Evolutionary conservation across 2,329 filamentous ascomycete genomes (phyloP), one percentile per base, ranked within the genome.

Genomic region (Paraconiothyrium sp.): DNA sequence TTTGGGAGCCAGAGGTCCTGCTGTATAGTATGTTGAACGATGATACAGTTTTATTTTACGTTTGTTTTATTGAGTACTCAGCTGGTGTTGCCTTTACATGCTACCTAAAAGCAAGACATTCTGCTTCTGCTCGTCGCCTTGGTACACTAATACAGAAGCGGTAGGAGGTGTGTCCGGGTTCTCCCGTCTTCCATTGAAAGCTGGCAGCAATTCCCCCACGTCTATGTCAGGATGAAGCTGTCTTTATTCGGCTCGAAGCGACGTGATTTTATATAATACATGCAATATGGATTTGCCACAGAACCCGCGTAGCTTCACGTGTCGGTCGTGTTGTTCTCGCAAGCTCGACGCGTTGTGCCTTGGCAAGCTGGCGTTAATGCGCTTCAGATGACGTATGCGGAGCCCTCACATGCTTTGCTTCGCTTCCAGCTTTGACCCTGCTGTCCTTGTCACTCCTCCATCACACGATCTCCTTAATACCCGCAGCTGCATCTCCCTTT

Each of bases 11-110:
- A n/a, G 32, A 58, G 54, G 55, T 13, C 24, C 37, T 56, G 56
- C 60, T 62, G 60, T 59, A 56, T 54, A 59, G 39, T 59, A 59
- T 58, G 46, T 41, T 54, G 41, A 43, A 52, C n/a, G 44, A 44
- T 37, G 30, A 47, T 46, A 57, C 52, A 46, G 46, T n/a, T 49
- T 34, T 34, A 35, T 35, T 16, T 35, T 20, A 50, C 22, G 30
- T 24, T n/a, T 30, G 27, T 4, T 30, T 30, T 30, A 30, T 30
- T 30, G 27, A 30, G 27, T 30, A 30, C 6, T 30, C 4, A 30
- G 20, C 20, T 20, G 20, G 20, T 20, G 20, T 20, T 20, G 20
- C 20, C 20, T 20, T 20, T 20, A 20, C 20, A 20, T 20, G 20
- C 20, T 20, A 20, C 20, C 27, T 30, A 2, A 30, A 30, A 30